Percentiles rank a stretch among this genome's conserved stretches.
Conservation (phyloP, 345 rosid species). For the Erysimum cheiranthoides region DNA sequence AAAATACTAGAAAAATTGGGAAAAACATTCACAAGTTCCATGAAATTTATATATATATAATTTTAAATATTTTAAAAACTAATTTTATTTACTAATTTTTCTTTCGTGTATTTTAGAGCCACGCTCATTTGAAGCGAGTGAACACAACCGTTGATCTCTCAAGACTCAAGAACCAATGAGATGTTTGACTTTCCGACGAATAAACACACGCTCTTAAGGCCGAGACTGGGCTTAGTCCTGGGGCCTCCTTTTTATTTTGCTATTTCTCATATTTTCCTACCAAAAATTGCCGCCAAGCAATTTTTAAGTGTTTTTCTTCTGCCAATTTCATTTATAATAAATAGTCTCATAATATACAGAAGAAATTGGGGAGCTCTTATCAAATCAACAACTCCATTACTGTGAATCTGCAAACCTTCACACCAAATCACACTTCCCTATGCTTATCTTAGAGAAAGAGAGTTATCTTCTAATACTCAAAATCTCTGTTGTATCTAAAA, state of each 20-base stretch:
- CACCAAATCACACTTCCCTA: not conserved
- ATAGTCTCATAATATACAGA: not conserved
- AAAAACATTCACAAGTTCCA: not conserved
- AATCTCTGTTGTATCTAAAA: not conserved
- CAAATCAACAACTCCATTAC: not conserved
- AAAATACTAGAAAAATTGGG: not conserved
- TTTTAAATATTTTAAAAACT: slow-evolving; percentile 3
- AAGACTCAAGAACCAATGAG: not conserved
- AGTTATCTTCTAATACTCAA: slow-evolving; percentile 6
- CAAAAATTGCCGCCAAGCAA: slow-evolving; percentile 43
- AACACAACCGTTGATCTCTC: slow-evolving; percentile 23
- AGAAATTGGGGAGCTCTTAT: not conserved
- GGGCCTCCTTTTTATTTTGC: not conserved
- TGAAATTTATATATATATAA: too few species aligned
- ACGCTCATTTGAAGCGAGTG: slow-evolving; percentile 8
- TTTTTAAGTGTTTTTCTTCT: not conserved
- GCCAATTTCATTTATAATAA: not conserved
- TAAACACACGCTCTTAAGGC: not conserved
- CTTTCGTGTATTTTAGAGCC: not conserved
- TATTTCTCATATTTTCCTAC: slow-evolving; percentile 12
- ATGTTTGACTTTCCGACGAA: slow-evolving; percentile 7
- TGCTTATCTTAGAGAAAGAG: not conserved
- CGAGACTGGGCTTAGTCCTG: not conserved
- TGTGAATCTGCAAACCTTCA: not conserved
- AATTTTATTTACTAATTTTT: not conserved